Evolutionary conservation across 352 stramenopile genomes (phyloP).

Genomic region (Lagenidium giganteum): DNA sequence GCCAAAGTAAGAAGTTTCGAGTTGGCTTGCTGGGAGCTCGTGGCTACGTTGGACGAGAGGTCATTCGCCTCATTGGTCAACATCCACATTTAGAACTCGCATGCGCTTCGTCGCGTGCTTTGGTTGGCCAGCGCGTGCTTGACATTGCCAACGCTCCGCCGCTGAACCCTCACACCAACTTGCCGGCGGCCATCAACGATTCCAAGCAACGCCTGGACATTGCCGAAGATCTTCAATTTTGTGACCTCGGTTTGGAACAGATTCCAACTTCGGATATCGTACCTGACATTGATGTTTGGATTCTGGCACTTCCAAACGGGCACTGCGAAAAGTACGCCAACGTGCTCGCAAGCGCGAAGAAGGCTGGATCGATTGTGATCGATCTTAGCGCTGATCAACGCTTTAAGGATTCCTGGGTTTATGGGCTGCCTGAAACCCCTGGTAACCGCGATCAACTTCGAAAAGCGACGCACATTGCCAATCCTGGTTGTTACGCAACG

Average conservation of each 20-base stretch:
- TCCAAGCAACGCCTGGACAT: slow-evolving; percentile 67
- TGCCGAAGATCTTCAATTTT: slow-evolving; percentile 72
- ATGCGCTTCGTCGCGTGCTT: slow-evolving; percentile 75
- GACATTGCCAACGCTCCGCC: slow-evolving; percentile 66
- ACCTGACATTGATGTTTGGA: slow-evolving; percentile 83
- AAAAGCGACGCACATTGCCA: slow-evolving; percentile 77
- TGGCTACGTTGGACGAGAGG: slow-evolving; percentile 82
- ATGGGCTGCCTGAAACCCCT: slow-evolving; percentile 79
- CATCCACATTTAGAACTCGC: slow-evolving; percentile 80
- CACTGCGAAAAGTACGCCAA: slow-evolving; percentile 77
- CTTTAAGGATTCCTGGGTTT: slow-evolving; percentile 83
- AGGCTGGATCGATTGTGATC: slow-evolving; percentile 78
- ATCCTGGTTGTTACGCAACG: slow-evolving; percentile 87
- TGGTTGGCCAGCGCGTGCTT: slow-evolving; percentile 75
- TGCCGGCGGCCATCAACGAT: slow-evolving; percentile 38
- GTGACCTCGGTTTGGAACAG: slow-evolving; percentile 71
- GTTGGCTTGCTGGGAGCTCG: slow-evolving; percentile 84
- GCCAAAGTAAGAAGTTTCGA: slow-evolving; percentile 46
- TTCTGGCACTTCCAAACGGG: slow-evolving; percentile 84
- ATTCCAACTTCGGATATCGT: slow-evolving; percentile 62
- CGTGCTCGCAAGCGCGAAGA: slow-evolving; percentile 60
- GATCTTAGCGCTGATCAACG: slow-evolving; percentile 87
- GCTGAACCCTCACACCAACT: slow-evolving; percentile 80
- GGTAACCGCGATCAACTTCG: slow-evolving; percentile 47
- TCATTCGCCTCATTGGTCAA: slow-evolving; percentile 77